Evolutionary conservation across 208 protist genomes (phyloP).

Genomic region (Acanthamoeba royreba): DNA sequence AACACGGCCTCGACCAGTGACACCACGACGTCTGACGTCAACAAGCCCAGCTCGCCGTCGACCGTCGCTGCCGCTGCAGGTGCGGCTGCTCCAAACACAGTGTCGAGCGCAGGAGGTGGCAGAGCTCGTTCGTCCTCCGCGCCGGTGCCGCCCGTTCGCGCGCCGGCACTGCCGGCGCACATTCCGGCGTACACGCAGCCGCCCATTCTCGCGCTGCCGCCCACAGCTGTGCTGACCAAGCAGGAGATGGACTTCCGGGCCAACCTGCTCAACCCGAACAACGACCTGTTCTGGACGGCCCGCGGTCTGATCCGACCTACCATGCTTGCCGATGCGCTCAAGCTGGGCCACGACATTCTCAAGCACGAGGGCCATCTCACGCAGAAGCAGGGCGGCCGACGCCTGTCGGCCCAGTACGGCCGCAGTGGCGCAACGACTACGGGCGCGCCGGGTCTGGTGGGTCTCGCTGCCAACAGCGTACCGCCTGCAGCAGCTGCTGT

Average conservation of each 20-base stretch:
- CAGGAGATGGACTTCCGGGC: conserved; percentile 38
- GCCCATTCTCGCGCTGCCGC: neutral
- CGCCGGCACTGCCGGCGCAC: neutral
- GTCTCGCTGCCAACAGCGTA: neutral
- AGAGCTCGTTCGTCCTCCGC: no score
- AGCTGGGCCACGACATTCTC: neutral
- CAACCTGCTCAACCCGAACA: conserved; percentile 38
- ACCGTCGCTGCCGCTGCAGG: no score
- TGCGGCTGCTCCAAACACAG: no score
- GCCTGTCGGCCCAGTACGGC: neutral
- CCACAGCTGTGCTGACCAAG: neutral
- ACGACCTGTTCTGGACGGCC: conserved; percentile 27
- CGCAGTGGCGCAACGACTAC: neutral
- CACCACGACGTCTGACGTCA: no score
- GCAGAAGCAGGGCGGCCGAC: neutral
- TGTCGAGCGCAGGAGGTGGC: no score
- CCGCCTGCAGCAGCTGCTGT: neutral
- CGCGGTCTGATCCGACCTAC: neutral
- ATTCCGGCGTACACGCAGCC: neutral
- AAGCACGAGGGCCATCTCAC: conserved; percentile 11
- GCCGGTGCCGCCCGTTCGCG: no score
- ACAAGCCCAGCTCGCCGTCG: no score
- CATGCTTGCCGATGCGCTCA: neutral
- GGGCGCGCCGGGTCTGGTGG: neutral
- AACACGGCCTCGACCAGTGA: neutral